Percentiles rank a stretch among this genome's conserved stretches.
These are phyloP conservation scores for Aspergillus brasiliensis DNA, from an alignment of 2,329 filamentous ascomycete genomes.

Conservation along the genomic window DNA sequence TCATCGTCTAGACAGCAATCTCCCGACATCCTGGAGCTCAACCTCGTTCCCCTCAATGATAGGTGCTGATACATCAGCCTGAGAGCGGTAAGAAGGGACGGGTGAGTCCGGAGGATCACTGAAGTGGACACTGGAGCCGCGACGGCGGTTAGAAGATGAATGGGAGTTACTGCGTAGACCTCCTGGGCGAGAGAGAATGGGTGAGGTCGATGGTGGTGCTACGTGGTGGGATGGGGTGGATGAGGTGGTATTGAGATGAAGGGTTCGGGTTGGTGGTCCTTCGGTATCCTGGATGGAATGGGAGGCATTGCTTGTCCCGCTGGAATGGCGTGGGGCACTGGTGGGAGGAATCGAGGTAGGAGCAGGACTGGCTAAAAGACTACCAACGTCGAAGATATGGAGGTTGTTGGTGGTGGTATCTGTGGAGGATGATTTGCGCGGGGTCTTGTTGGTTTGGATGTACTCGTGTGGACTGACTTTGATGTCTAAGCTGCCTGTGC, in stretches of 20 bases:
- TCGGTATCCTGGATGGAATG: constrained; percentile 41
- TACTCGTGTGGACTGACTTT: constrained; percentile 40
- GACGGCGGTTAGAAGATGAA: constrained; percentile 10
- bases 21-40: constrained; percentile 48
- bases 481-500: constrained; percentile 34
- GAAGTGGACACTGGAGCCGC: constrained; percentile 22
- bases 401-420: constrained; percentile 60
- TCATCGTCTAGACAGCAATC: constrained; percentile 33
- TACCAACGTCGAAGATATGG: constrained; percentile 84
- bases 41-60: constrained; percentile 28
- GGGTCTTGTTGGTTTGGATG: constrained; percentile 32
- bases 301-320: constrained; percentile 31
- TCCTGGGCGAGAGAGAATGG: constrained; percentile 15
- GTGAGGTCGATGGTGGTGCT: background rate
- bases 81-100: constrained; percentile 24
- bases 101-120: constrained; percentile 15
- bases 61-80: constrained; percentile 19
- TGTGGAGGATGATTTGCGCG: constrained; percentile 37
- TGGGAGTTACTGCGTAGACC: constrained; percentile 16
- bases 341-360: background rate
- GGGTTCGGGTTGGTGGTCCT: constrained; percentile 20
- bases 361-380: constrained; percentile 54
- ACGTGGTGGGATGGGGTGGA: background rate
- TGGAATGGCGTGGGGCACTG: constrained; percentile 4
- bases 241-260: background rate